Conservation (phyloP, 2,329 filamentous ascomycete species). For the Remersonia thermophila region DNA sequence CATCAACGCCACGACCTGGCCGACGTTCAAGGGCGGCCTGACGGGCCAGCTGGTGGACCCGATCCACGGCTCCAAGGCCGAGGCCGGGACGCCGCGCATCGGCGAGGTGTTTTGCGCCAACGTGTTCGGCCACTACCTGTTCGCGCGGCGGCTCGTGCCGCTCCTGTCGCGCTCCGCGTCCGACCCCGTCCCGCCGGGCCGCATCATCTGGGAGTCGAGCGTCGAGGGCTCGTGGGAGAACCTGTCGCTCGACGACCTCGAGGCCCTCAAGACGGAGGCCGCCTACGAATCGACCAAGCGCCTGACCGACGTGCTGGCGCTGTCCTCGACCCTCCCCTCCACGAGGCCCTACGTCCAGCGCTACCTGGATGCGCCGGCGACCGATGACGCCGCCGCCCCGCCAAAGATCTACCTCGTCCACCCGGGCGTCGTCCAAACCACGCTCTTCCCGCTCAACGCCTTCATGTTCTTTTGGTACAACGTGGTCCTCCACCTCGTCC, state of each 20-base stretch:
- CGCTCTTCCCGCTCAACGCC: slow-evolving; percentile 62
- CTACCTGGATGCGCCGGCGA: no score
- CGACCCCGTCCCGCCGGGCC: slow-evolving; percentile 34
- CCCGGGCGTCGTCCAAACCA: slow-evolving; percentile 75
- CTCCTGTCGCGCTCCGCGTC: slow-evolving; percentile 47
- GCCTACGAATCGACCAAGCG: slow-evolving; percentile 85
- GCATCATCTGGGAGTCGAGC: slow-evolving; percentile 80
- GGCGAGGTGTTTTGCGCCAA: slow-evolving; percentile 84
- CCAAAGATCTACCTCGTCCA: slow-evolving; percentile 58
- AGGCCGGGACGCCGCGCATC: slow-evolving; percentile 41
- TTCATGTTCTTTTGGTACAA: slow-evolving; percentile 60
- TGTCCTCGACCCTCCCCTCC: slow-evolving; percentile 58
- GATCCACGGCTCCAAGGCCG: slow-evolving; percentile 36
- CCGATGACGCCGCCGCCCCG: slow-evolving; percentile 13
- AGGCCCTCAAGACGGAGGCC: slow-evolving; percentile 48
- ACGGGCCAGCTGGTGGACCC: slow-evolving; percentile 32
- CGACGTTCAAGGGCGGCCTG: slow-evolving; percentile 58
- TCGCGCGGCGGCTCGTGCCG: slow-evolving; percentile 68
- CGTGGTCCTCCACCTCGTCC: slow-evolving; percentile 54
- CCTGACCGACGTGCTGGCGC: slow-evolving; percentile 68
- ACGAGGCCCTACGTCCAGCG: slow-evolving; percentile 42
- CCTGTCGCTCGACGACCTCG: slow-evolving; percentile 60
- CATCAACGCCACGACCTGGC: slow-evolving; percentile 60
- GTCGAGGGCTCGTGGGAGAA: slow-evolving; percentile 49
- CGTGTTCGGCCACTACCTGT: slow-evolving; percentile 87